Evolutionary conservation across 2,329 filamentous ascomycete genomes (phyloP), one percentile per base, ranked within the genome.

Genomic region (Verticillium albo-atrum): DNA sequence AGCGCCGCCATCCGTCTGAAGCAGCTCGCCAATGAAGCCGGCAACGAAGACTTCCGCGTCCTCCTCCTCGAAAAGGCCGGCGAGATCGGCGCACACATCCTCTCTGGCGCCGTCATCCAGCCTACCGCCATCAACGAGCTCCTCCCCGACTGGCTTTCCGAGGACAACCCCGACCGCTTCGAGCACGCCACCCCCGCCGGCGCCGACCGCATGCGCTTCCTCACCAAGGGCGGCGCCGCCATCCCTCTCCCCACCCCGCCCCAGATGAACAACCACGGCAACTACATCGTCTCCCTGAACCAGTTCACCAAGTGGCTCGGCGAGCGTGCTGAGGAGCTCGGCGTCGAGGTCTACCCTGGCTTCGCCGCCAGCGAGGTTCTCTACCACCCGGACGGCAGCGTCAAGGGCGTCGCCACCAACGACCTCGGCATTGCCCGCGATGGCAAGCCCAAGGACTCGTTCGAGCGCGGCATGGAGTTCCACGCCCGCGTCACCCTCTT

Each of bases 401-500:
- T 99, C 56, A 89, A 88, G 74, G 95, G 95, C 65, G 94, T 99
- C 47, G 95, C 95, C 20, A 99, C 95, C 54, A 98, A 98, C 70
- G 95, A 99, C 70, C 79, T 97, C 25, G 95, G 95, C 42, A 85
- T 99, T 61, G 88, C 83, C 10, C 84, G 92, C 58, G 84, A 90
- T 68, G 94, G 94, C 42, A 89, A 89, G 73, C 86, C 93, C 35
- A 97, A 96, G 79, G 90, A 95, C 59, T 88, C 83, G 6, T 99
- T 97, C 70, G 93, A 98, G 80, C 85, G 95, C 62, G 95, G 95
- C 61, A 99, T 99, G 95, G 95, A 97, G 77, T 99, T 99, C 72
- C 92, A 97, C 70, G 94, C 95, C 6, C 83, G 90, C 60, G 88
- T 95, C 55, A 99, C 95, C 37, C 82, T 99, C 58, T 92, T 99